Base-by-base conservation (phyloP, 2,329 filamentous ascomycete genomes). In the Trichoderma harzianum region DNA sequence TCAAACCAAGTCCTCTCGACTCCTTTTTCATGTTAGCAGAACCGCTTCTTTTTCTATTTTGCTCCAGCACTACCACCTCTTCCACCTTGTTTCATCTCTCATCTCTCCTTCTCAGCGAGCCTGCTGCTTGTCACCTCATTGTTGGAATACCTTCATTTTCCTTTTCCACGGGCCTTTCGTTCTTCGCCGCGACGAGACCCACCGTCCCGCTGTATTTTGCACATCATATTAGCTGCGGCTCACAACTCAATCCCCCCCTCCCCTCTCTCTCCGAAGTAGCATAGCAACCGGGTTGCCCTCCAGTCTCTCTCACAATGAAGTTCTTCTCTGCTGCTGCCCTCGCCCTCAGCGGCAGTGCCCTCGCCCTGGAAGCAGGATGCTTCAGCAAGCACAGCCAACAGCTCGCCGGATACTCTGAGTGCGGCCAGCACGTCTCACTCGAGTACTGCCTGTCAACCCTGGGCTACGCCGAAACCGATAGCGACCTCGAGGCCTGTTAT, bases 381-480 rank as follows among this genome's bases (percentile, higher is more conserved):
- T 76, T 88, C 69, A 77, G 78, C 64, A 73, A 77, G 67, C 78
- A 82, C 74, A 79, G 82, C 73, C 69, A 74, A 28, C 79, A 82
- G 64, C 80, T 88, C 63, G 82, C 84, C 61, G 73, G 71, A 18
- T 77, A 79, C 51, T 80, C 85, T 16, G 79, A 80, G 68, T 88
- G 86, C 77, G 85, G 84, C 61, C 77, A 85, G 75, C 76, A 77
- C 71, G 79, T 78, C 70, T 79, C 82, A 51, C 80, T 88, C 73
- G 77, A 78, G 66, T 72, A 79, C 75, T 88, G 86, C 78, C 79
- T 88, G 64, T 72, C 76, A 11, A 73, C 76, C 39, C 78, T 82
- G 34, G 73, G 80, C 68, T 73, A 77, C 73, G 74, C 80, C 71
- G 75, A 77, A 61, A 67, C 77, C n/a, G 65, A 77, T 16, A 68